These are phyloP conservation scores for Penicilliopsis zonata DNA, from an alignment of 495 filamentous ascomycete genomes.

Conservation along the genomic window DNA sequence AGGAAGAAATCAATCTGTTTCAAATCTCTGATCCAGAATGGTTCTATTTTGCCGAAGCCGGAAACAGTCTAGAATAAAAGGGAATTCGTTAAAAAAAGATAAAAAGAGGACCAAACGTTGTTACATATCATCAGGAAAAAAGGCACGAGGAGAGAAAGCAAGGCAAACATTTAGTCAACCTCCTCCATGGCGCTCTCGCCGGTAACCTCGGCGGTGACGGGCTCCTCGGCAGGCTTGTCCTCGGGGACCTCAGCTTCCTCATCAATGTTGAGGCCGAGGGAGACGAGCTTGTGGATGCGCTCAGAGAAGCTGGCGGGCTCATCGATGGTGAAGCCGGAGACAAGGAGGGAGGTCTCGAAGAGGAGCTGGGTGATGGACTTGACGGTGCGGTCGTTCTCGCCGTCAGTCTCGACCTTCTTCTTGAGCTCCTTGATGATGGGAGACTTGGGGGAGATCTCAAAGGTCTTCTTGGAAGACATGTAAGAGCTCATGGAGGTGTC, in stretches of 20 bases:
- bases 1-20: too few species aligned
- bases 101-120: conserved; percentile 5
- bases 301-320: conserved; percentile 95
- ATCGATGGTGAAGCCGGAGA: conserved; percentile 98
- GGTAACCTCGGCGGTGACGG: conserved; percentile 44
- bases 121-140: conserved; percentile 1
- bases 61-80: not conserved
- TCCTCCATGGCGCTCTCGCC: conserved; percentile 64
- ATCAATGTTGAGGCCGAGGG: conserved; percentile 89
- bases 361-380: conserved; percentile 96
- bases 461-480: conserved; percentile 99
- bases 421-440: conserved; percentile 96
- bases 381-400: conserved; percentile 95
- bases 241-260: conserved; percentile 70
- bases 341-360: conserved; percentile 95
- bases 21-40: too few species aligned
- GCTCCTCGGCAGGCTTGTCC: conserved; percentile 49
- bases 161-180: conserved; percentile 45
- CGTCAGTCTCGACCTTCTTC: conserved; percentile 95
- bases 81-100: conserved; percentile 3
- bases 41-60: not conserved
- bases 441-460: conserved; percentile 98
- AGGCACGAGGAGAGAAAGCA: conserved; percentile 4
- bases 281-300: conserved; percentile 98
- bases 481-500: conserved; percentile 99